phyloP scores from a whole-genome alignment of 2,329 filamentous ascomycete species.

The Colletotrichum falcatum region DNA sequence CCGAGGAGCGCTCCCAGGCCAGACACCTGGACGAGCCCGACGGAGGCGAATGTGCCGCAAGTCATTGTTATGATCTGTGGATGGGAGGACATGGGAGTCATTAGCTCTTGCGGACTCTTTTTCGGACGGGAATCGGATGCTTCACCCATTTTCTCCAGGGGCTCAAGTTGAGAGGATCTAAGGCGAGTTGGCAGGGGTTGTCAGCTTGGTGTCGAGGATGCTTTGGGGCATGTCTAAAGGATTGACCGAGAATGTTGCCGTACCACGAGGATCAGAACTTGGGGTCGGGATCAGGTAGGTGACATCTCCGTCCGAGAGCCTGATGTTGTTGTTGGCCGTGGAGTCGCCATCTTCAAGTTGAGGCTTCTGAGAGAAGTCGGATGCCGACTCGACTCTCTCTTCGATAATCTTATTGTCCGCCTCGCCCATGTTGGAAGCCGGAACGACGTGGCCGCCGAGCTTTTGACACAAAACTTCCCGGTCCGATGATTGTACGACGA shows the following conservation, averaged over 20 bases:
- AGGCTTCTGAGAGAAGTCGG: conserved; percentile 7
- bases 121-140: not conserved
- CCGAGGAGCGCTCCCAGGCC: conserved; percentile 29
- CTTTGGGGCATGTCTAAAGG: not conserved
- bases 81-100: accelerated
- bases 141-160: conserved; percentile 26
- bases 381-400: conserved; percentile 25
- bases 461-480: not conserved
- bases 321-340: conserved; percentile 43
- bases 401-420: conserved; percentile 26
- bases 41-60: conserved; percentile 21
- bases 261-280: conserved; percentile 49
- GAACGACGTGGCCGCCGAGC: accelerated
- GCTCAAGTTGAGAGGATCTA: conserved; percentile 30
- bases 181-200: not conserved
- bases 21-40: conserved; percentile 28
- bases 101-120: not conserved
- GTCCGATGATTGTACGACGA: not conserved
- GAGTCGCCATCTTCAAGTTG: conserved; percentile 9
- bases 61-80: conserved; percentile 13
- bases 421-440: conserved; percentile 11
- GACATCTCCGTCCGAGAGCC: conserved; percentile 48
- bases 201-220: not conserved
- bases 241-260: not conserved
- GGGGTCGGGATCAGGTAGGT: conserved; percentile 50